Evolutionary conservation across 2,329 filamentous ascomycete genomes (phyloP).

Genomic region (Verticillium nubilum): DNA sequence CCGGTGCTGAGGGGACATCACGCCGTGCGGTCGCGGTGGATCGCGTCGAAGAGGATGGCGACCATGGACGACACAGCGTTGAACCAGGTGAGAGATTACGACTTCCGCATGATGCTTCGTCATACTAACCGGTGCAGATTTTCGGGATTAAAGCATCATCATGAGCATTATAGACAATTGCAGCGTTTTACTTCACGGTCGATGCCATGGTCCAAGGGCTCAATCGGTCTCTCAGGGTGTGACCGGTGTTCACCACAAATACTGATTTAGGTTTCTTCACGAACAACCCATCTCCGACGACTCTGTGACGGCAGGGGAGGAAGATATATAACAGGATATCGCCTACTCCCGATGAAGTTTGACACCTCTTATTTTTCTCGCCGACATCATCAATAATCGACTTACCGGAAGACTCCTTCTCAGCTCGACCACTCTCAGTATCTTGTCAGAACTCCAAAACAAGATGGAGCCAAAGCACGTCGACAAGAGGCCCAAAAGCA

Average conservation of each 20-base stretch:
- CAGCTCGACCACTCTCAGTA: no score
- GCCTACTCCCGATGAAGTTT: neutral
- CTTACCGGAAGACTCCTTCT: no score
- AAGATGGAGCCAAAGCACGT: no score
- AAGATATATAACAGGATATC: neutral
- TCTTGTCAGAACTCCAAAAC: no score
- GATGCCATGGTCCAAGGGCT: neutral
- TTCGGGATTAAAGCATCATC: slow-evolving; percentile 57
- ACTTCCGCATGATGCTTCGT: neutral
- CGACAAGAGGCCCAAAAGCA: no score
- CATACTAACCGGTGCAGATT: slow-evolving; percentile 39
- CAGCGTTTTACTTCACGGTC: neutral
- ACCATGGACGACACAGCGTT: slow-evolving; percentile 75
- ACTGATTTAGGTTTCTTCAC: neutral
- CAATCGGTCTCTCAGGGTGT: no score
- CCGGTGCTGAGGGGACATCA: slow-evolving; percentile 54
- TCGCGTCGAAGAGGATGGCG: slow-evolving; percentile 82
- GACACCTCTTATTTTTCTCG: neutral
- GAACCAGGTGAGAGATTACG: slow-evolving; percentile 66
- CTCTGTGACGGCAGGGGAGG: neutral
- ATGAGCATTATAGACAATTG: slow-evolving; percentile 3
- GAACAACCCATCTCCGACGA: neutral
- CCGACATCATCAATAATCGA: no score
- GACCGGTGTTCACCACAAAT: neutral
- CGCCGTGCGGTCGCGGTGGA: slow-evolving; percentile 73